Evolutionary conservation across 2,329 filamentous ascomycete species (phyloP), one percentile per base, ranked within the genome.

Genomic region (Bipolaris oryzae): DNA sequence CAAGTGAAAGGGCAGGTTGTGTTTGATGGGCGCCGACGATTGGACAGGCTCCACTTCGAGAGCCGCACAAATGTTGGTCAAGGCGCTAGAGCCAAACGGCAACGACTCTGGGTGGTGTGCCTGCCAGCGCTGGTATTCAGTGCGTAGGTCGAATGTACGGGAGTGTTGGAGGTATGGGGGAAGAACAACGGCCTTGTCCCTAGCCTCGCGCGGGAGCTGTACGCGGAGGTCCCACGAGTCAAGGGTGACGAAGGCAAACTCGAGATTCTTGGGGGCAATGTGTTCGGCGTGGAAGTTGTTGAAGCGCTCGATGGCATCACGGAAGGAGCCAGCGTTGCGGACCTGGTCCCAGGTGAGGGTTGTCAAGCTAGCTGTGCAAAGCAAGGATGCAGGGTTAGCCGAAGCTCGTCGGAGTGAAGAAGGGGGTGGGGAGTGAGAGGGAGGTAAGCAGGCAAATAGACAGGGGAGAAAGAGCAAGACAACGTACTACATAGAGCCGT

Each of bases 341-440:
- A 99, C 95, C 81, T 99, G 94, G 79, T 99, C 95, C 95, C 95
- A 99, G 52, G 95, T 98, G 71, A 99, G 83, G 66, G 95, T 99
- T 43, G 95, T 99, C 77, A 99, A 84, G 81, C 93, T 97, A 75
- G 95, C 93, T 97, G 76, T 66, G 43, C 18, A n/a, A 41, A 50
- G 59, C 7, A 35, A 50, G 59, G 62, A 62, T 45, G 58, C 38
- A 60, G 67, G 61, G 57, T 50, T 21, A 55, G 45, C 25, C 39
- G 51, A 25, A 53, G 25, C 39, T 25, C 42, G 33, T 44, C 7
- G n/a, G 11, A 3, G n/a, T 18, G 42, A 18, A 9, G 15, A 5
- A 13, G 21, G 42, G 35, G 35, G 7, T 6, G 7, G 16, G 15
- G 35, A 38, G 35, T 3, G n/a, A n/a, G 7, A 16, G 16, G 16